Evolutionary conservation across 495 filamentous ascomycete species (phyloP), one percentile per base, ranked within the genome.

Genomic region (Aspergillus sclerotiicarbonarius): DNA sequence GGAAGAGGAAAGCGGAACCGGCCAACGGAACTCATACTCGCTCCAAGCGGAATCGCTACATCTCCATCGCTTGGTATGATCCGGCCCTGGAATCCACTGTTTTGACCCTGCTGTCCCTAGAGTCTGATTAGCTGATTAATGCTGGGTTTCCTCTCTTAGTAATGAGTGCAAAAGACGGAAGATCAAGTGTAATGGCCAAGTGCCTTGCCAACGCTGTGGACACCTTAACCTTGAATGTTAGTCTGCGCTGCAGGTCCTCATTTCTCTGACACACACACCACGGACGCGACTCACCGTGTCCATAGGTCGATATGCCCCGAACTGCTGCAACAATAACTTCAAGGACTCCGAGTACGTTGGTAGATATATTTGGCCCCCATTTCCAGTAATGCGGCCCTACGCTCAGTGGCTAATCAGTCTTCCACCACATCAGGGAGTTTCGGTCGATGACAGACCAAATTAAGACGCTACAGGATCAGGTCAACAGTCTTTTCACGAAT

Each of bases 151-250:
- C 62, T 18, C 29, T 33, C 9, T 35, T 63, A 83, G 80, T 58
- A 96, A 95, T 65, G 90, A 96, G 67, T 96, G 92, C 77, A 96
- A 96, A 63, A 82, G 92, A 15, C 85, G 92, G 59, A 96, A 96
- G 74, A 96, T 96, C 70, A 95, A 95, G 64, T 96, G 92, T 77
- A 96, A 96, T 73, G 92, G 92, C 55, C 85, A 96, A 66, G 87
- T 83, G 1, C 92, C 92, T 2, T 96, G 92, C 67, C 87, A 90
- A 56, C 83, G 92, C 62, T 96, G 92, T 72, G 92, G 91, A 48
- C 92, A 96, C 67, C 81, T 96, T 60, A 87, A 86, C 55, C 80
- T 96, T 50, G 87, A 91, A 74, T 96, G 92, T 76, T 56, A 59
- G 76, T 65, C 16, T 16, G 45, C 19, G 18, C 19, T 18, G 8